phyloP scores from a whole-genome alignment of 225 moss, liverwort and hornwort genomes.

The Pleurozium schreberi region DNA sequence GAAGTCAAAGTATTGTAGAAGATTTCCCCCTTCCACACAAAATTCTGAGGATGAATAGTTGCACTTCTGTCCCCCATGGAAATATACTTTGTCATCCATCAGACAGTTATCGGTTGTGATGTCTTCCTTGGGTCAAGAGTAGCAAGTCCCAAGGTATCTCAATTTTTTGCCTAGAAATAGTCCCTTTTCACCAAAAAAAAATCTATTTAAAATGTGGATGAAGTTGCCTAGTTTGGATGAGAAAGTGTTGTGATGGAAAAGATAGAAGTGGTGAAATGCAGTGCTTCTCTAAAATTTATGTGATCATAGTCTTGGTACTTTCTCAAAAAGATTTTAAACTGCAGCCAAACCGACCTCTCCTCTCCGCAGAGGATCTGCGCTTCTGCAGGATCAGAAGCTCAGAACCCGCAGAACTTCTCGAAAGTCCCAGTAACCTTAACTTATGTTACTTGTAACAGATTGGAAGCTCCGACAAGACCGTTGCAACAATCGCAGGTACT shows the following conservation, averaged over 20 bases:
- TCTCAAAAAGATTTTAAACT: no score
- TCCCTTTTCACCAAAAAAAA: rapidly evolving
- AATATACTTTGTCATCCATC: no score
- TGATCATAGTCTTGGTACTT: no score
- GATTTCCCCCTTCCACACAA: no score
- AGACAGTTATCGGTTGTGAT: no score
- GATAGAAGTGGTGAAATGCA: not conserved
- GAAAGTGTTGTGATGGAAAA: not conserved
- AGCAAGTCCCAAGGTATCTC: not conserved
- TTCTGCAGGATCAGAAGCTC: not conserved
- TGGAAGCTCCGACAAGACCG: not conserved
- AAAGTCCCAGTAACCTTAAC: not conserved
- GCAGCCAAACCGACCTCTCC: not conserved
- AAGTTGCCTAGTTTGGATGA: not conserved
- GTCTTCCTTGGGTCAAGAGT: no score
- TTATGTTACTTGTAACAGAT: no score
- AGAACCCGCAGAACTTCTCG: not conserved
- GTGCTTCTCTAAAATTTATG: not conserved
- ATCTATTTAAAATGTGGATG: not conserved
- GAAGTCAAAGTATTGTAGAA: no score
- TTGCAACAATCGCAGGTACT: not conserved
- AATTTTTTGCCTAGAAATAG: not conserved
- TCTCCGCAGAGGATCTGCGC: not conserved
- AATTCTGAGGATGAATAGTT: no score
- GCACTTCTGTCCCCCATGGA: no score